phyloP scores from a whole-genome alignment of 441 rosid genomes.

The Pelargonium cotyledonis region DNA sequence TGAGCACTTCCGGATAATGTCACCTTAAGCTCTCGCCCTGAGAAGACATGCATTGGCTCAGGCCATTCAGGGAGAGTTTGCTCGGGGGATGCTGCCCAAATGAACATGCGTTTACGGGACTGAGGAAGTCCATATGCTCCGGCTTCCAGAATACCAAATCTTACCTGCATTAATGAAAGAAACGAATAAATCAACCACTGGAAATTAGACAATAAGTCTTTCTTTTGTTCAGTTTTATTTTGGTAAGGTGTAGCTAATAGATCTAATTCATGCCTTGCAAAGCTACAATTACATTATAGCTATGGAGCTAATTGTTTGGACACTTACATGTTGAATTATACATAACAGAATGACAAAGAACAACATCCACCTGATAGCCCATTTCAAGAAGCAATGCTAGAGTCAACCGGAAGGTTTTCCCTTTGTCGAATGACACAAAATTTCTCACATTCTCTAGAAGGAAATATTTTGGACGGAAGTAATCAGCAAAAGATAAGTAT shows the following conservation, averaged over 20 bases:
- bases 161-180: conserved; percentile 18
- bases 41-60: conserved; percentile 91
- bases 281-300: no score
- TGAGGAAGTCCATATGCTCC: conserved; percentile 91
- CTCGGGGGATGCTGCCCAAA: conserved; percentile 91
- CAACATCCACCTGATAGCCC: conserved; percentile 77
- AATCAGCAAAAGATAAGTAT: conserved; percentile 82
- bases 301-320: background rate
- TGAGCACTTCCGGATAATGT: conserved; percentile 37
- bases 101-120: conserved; percentile 78
- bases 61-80: conserved; percentile 91
- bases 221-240: background rate
- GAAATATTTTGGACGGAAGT: conserved; percentile 80
- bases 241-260: background rate
- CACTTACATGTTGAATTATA: background rate
- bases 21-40: conserved; percentile 55
- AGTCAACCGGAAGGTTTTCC: conserved; percentile 77
- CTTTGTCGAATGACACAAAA: conserved; percentile 76
- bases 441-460: conserved; percentile 86
- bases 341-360: conserved; percentile 3
- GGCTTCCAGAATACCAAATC: conserved; percentile 87
- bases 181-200: background rate
- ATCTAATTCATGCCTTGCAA: no score
- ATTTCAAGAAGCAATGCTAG: conserved; percentile 89
- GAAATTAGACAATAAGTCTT: no score